Conservation (phyloP, 345 rosid genomes). For the Fremontodendron californicum region DNA sequence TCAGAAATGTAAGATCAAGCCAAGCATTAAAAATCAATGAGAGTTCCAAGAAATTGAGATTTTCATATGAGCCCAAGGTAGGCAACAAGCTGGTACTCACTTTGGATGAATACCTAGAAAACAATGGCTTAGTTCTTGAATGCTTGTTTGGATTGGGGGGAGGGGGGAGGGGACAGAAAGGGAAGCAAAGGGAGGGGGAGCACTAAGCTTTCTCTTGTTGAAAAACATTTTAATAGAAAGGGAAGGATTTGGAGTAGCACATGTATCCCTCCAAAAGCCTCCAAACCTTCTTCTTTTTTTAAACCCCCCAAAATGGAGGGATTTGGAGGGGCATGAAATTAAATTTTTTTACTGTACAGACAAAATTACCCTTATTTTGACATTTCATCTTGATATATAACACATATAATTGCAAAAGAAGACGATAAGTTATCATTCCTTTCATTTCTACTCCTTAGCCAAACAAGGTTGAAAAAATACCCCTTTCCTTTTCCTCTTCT, state of each 20-base stretch:
- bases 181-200: background rate
- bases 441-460: background rate
- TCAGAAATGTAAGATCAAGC: background rate
- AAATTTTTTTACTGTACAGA: background rate
- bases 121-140: background rate
- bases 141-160: background rate
- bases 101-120: constrained; percentile 1
- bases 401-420: background rate
- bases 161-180: background rate
- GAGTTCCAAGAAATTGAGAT: background rate
- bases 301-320: background rate
- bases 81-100: background rate
- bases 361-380: background rate
- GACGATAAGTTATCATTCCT: background rate
- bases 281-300: background rate
- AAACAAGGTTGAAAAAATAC: background rate
- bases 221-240: background rate
- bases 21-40: background rate
- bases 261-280: background rate
- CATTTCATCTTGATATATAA: background rate
- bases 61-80: background rate
- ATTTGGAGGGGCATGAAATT: background rate
- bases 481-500: background rate
- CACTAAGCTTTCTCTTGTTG: background rate
- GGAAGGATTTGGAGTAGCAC: background rate